Evolutionary conservation across 345 rosid genomes (phyloP), one percentile per base, ranked within the genome.

Genomic region (Hypericum androsaemum): DNA sequence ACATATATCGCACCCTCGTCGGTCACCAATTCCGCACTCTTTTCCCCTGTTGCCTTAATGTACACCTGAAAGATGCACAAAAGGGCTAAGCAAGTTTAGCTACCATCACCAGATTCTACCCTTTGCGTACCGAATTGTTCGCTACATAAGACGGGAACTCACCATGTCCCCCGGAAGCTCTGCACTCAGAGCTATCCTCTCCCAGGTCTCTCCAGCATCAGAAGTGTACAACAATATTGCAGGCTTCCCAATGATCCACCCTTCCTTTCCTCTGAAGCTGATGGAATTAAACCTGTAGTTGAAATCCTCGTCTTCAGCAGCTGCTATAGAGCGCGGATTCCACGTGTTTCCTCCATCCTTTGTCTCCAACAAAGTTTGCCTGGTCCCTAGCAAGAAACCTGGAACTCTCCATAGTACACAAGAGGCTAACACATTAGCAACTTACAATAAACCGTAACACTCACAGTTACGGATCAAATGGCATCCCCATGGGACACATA

Each of bases 101-200:
- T 32, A 22, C 32, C 32, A 22, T 22, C 32, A 22, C 32, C 1
- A 4, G 32, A 22, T 22, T 22, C 32, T 22, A 22, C 32, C 32
- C 32, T 1, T 22, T 22, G 32, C 32, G 32, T 22, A 22, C 32
- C 32, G 4, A 22, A 13, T 10, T 5, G 10, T 10, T 5, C 60
- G 12, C 11, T 9, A 13, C 6, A 10, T 12, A 36, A 43, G 5
- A 28, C 5, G 32, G 10, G 51, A 35, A 45, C 54, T 43, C 72
- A 90, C 96, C 69, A 90, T 84, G 67, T 90, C 96, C 39, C 98
- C 95, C 28, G 95, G 96, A 69, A 90, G 98, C 71, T 87, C 82
- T 79, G 87, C 64, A 53, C 98, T 90, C 9, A 87, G 58, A 10
- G 96, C 92, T 47, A 90, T 87, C 47, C 98, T 64, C 32, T 79